These are phyloP conservation scores for Otatea glauca DNA, from an alignment of 176 grass and related monocot genomes.

Conservation along the genomic window DNA sequence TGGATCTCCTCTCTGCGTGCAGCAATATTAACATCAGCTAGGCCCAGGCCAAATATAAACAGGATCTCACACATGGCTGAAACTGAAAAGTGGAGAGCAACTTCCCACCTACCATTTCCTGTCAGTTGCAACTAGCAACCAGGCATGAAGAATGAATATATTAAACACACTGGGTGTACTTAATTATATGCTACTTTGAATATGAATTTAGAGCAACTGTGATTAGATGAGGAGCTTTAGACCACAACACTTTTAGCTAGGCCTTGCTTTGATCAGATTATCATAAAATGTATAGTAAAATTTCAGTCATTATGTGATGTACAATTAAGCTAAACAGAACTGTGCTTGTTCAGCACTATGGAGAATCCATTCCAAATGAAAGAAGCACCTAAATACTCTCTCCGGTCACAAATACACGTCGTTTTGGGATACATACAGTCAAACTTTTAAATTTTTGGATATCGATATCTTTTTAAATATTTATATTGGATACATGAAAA, in stretches of 20 bases:
- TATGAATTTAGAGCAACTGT: neutral
- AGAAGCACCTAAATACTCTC: neutral
- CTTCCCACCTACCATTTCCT: conserved; percentile 47
- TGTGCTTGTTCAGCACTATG: neutral
- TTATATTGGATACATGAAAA: no score
- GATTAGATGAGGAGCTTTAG: neutral
- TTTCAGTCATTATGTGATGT: conserved; percentile 6
- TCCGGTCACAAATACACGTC: no score
- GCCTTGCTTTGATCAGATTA: neutral
- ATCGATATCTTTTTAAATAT: no score
- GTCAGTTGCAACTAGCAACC: conserved; percentile 42
- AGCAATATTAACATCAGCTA: conserved; percentile 40
- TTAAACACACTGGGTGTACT: conserved; percentile 24
- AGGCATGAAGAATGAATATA: conserved; percentile 30
- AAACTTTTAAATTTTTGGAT: no score
- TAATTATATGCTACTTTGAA: conserved; percentile 14
- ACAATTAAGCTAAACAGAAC: neutral
- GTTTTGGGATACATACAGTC: no score
- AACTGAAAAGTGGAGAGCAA: conserved; percentile 47
- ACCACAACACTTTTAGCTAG: neutral
- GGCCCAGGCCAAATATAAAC: conserved; percentile 27
- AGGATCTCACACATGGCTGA: conserved; percentile 44
- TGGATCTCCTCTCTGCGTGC: conserved; percentile 69
- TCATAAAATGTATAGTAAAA: neutral
- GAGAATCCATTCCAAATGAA: conserved; percentile 6